Conservation (phyloP, 2,329 filamentous ascomycete genomes). For the Didymella pinodella region DNA sequence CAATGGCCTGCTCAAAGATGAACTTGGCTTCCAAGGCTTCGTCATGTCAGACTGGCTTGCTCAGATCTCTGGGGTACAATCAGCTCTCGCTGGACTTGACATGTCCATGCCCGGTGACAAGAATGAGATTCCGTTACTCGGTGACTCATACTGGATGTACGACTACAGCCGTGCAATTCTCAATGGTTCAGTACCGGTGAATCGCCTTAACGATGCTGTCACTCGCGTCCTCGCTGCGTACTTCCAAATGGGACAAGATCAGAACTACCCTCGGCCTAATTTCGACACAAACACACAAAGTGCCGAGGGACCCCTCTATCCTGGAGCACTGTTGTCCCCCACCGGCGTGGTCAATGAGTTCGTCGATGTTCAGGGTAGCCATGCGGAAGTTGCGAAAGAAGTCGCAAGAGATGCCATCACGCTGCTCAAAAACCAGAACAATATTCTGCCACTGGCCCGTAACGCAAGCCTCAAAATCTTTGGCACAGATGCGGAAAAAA, state of each 20-base stretch:
- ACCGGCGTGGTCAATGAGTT: constrained; percentile 73
- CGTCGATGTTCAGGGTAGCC: constrained; percentile 65
- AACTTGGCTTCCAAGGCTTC: constrained; percentile 86
- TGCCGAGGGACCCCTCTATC: constrained; percentile 47
- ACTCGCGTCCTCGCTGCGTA: constrained; percentile 86
- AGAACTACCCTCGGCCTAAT: constrained; percentile 54
- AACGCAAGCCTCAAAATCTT: constrained; percentile 47
- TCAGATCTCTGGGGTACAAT: constrained; percentile 80
- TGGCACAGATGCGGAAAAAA: constrained; percentile 61
- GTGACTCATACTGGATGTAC: constrained; percentile 70
- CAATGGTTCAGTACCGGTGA: constrained; percentile 83
- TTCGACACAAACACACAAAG: constrained; percentile 49
- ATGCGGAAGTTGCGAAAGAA: constrained; percentile 59
- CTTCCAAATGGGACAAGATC: constrained; percentile 66
- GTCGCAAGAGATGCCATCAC: constrained; percentile 65
- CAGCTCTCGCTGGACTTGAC: constrained; percentile 82
- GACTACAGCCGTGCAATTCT: constrained; percentile 78
- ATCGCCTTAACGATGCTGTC: constrained; percentile 86
- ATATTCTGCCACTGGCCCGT: constrained; percentile 59
- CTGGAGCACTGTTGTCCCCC: constrained; percentile 62
- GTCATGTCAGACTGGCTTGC: constrained; percentile 91
- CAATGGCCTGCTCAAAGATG: constrained; percentile 85
- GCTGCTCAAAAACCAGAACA: constrained; percentile 69
- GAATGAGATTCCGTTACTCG: constrained; percentile 54
- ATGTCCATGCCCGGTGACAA: constrained; percentile 80